Conservation (phyloP, 2,329 filamentous ascomycete genomes). For the Colletotrichum theobromicola region DNA sequence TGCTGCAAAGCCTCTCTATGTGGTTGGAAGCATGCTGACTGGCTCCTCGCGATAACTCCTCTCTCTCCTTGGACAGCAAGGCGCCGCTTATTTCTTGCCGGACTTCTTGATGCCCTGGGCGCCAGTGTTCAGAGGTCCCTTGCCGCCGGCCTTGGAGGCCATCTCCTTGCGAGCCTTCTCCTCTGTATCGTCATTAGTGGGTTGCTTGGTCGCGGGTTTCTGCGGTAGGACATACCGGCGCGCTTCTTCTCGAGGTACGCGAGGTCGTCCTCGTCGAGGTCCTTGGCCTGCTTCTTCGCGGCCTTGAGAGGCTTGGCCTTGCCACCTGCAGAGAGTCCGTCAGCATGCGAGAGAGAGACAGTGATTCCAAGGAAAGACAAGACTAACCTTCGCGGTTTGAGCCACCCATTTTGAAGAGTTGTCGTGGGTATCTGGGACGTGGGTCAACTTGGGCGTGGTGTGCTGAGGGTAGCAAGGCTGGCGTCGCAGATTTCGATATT, state of each 20-base stretch:
- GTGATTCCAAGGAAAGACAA: background rate
- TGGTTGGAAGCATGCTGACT: background rate
- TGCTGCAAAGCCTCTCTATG: background rate
- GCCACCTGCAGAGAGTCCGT: constrained; percentile 60
- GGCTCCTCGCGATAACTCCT: background rate
- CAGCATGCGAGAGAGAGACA: background rate
- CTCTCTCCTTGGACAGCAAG: background rate
- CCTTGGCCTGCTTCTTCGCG: constrained; percentile 83
- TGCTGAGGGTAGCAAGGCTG: constrained; percentile 5
- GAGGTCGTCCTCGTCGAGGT: constrained; percentile 86
- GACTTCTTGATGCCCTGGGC: constrained; percentile 96
- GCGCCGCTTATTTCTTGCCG: constrained; percentile 80
- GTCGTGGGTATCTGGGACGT: background rate
- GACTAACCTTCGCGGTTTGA: constrained; percentile 42
- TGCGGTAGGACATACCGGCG: constrained; percentile 66
- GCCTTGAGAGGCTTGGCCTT: constrained; percentile 88
- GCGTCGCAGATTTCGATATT: background rate
- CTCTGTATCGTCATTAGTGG: constrained; percentile 51
- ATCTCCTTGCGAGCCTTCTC: constrained; percentile 87
- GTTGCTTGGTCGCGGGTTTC: background rate
- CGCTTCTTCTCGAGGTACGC: constrained; percentile 84
- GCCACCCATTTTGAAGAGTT: constrained; percentile 39
- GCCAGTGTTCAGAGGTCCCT: constrained; percentile 86
- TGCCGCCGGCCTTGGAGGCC: constrained; percentile 81
- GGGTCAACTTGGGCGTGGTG: background rate